Evolutionary conservation across 106 monocot genomes (phyloP), one percentile per base, ranked within the genome.

Genomic region (Dendrobium nobile): DNA sequence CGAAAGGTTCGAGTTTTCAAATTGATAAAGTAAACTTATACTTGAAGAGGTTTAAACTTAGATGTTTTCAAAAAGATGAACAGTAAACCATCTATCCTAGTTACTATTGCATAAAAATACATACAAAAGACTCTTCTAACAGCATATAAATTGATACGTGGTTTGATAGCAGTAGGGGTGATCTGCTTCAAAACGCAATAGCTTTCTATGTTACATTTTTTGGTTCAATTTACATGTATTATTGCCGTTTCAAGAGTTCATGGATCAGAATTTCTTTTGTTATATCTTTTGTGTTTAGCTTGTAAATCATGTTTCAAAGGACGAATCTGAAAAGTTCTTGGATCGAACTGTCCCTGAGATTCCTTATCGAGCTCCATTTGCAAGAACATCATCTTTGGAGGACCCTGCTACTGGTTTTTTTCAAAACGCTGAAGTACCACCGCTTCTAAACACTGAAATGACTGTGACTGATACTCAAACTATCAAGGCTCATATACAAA

Each of bases 311-410:
- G 56, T 72, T 31, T 11, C 41, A 3, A 86, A 82, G 74, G 84
- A 85, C 44, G 81, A 81, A 20, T 22, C 59, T 47, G 61, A 78
- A 31, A 84, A 80, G 79, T 67, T 80, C 27, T 81, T 81, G n/a
- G 77, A 67, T 47, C 74, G 43, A 5, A 7, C 37, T 51, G n/a
- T 75, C 5, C 44, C 79, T 37, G 81, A 77, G 48, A 89, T 83
- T 75, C 41, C 82, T 41, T 92, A 91, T 81, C 85, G 85, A 72
- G 88, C 95, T 15, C 95, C 92, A 45, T 82, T 75, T 80, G 92
- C 95, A 17, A 82, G 89, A 80, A 56, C 86, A 79, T 80, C 88
- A 77, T 89, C 95, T 8, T 26, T 86, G 70, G 91, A 95, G 55
- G 83, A 90, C 75, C 76, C 80, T 24, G 41, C 77, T 68, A 45